A percentile compares a stretch with the other conserved stretches of the same genome.
These are phyloP conservation scores for Sanghuangporus weigelae DNA, from an alignment of 1,284 basidiomycete species.

Conservation along the genomic window DNA sequence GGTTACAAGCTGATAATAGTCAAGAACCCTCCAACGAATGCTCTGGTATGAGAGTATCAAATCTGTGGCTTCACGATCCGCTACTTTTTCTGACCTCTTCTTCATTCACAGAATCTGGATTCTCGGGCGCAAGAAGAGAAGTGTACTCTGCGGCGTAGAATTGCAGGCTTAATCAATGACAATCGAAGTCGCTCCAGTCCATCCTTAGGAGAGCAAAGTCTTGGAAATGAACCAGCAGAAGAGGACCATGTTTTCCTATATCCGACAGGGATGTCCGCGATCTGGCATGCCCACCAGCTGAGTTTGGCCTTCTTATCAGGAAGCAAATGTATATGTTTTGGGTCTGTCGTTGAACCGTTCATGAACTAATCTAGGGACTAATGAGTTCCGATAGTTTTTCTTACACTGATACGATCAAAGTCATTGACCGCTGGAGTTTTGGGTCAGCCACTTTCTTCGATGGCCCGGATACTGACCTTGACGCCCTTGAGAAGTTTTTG, in stretches of 20 bases:
- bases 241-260: slow-evolving; percentile 89
- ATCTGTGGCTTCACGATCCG: neutral
- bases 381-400: slow-evolving; percentile 58
- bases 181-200: neutral
- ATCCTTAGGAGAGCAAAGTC: slow-evolving; percentile 42
- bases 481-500: slow-evolving; percentile 65
- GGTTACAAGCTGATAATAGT: neutral
- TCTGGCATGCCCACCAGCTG: slow-evolving; percentile 86
- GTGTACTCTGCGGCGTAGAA: neutral
- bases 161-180: slow-evolving; percentile 8
- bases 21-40: neutral
- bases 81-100: too few relatives aligned
- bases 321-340: slow-evolving; percentile 85
- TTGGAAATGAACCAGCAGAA: slow-evolving; percentile 51
- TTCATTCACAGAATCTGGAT: neutral
- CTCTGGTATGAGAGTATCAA: neutral
- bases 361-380: neutral
- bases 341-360: slow-evolving; percentile 27
- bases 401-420: slow-evolving; percentile 96
- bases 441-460: slow-evolving; percentile 89
- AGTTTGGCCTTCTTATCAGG: slow-evolving; percentile 38
- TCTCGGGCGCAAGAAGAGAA: slow-evolving; percentile 4
- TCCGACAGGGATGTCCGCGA: slow-evolving; percentile 88
- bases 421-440: slow-evolving; percentile 94
- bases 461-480: slow-evolving; percentile 74